Conservation (phyloP, 192 early-diverging fungal species). For the Spizellomyces punctatus region DNA sequence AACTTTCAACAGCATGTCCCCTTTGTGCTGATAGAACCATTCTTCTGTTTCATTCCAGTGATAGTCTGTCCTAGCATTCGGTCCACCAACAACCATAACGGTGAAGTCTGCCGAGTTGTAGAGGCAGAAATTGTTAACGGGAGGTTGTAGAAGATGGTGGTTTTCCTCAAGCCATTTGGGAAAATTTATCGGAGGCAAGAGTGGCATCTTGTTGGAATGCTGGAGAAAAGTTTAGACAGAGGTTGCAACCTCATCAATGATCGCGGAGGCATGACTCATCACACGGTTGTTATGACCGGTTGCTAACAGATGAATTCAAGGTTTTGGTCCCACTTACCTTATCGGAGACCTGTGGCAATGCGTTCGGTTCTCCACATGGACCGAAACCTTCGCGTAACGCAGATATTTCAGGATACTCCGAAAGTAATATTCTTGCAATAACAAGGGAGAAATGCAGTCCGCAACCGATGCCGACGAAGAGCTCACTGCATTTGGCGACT, state of each 20-base stretch:
- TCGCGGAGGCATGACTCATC: no score
- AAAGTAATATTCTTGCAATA: no score
- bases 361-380: no score
- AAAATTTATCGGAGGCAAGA: conserved; percentile 88
- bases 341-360: no score
- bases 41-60: conserved; percentile 98
- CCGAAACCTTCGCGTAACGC: no score
- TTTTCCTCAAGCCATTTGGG: conserved; percentile 83
- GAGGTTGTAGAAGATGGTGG: conserved; percentile 84
- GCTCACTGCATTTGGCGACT: not conserved
- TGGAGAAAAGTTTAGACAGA: not conserved
- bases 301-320: no score
- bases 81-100: conserved; percentile 89
- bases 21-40: conserved; percentile 96
- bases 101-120: conserved; percentile 81
- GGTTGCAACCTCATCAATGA: no score
- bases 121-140: conserved; percentile 92
- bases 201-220: conserved; percentile 18
- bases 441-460: no score
- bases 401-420: no score
- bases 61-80: conserved; percentile 95
- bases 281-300: no score
- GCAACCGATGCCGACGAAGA: not conserved
- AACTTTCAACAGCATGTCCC: conserved; percentile 90
- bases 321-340: no score